Evolutionary conservation across 495 filamentous ascomycete species (phyloP), one percentile per base, ranked within the genome.

Genomic region (Podospora fimiseda): DNA sequence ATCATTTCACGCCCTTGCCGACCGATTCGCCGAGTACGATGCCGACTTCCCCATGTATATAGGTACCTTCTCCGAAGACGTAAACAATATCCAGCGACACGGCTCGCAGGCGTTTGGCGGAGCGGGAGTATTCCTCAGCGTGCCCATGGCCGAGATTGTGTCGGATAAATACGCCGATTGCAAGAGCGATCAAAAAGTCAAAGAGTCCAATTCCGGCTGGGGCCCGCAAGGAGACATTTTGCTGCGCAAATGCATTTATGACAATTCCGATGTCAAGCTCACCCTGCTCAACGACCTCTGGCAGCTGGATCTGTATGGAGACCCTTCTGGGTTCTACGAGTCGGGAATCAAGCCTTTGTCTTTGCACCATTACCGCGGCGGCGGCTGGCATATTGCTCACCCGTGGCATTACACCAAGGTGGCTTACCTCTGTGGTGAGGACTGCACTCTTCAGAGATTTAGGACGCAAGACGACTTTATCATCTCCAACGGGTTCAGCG

Each of bases 51-150:
- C 79, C 59, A 73, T 83, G 58, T 85, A 87, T 59, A 79, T 89
- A 52, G 85, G 83, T 48, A 81, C 80, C 27, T 68, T 86, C 43
- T 87, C 85, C 0, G 86, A 89, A 59, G 81, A 84, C 59, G 78
- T 80, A 58, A 80, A 80, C 70, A 82, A 85, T 56, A 79, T 87
- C 27, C 75, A 80, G 45, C 79, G 77, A 33, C 85, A 85, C 59
- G 85, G 85, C 6, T 76, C 84, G 36, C 81, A 86, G 56, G 84
- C 82, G 30, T 88, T 86, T 60, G 84, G 85, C 56, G 85, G 85
- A 53, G 85, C 81, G 9, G 86, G 86, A 51, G 79, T 88, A 3
- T 87, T 89, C 53, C 71, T 89, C 24, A 85, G 81, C 3, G 74
- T 79, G 47, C 78, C 84, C 9, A 66, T 86, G 43, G 78, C 84